phyloP scores from a whole-genome alignment of 1,284 basidiomycete genomes.

The Malassezia psittaci region DNA sequence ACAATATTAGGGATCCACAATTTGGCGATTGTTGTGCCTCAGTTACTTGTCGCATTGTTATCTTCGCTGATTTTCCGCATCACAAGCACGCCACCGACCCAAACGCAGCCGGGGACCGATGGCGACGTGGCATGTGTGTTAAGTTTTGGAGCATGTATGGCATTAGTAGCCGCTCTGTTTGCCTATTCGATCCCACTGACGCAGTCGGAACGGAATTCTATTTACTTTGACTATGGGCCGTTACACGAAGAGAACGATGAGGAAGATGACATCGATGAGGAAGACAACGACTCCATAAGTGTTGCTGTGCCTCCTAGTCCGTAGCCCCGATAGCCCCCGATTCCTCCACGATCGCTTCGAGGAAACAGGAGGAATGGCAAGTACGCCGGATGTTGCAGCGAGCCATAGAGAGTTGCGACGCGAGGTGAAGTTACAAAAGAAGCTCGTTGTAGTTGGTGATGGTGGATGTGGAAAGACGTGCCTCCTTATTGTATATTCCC shows the following conservation, averaged over 20 bases:
- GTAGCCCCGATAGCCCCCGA: not conserved
- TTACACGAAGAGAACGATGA: constrained; percentile 11
- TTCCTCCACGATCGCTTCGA: not conserved
- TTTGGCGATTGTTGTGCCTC: constrained; percentile 27
- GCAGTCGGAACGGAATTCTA: constrained; percentile 15
- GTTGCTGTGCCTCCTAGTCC: not conserved
- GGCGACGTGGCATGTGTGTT: constrained; percentile 69
- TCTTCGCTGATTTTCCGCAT: constrained; percentile 75
- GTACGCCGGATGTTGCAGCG: not conserved
- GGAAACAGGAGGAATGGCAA: constrained; percentile 1
- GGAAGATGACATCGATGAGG: constrained; percentile 1
- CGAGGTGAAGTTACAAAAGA: constrained; percentile 36
- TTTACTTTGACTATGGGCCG: not conserved
- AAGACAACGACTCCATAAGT: not conserved
- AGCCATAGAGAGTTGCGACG: not conserved
- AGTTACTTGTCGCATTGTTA: constrained; percentile 62
- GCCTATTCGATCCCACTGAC: constrained; percentile 36
- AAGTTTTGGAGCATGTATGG: constrained; percentile 68
- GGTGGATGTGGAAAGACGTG: constrained; percentile 76
- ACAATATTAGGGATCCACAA: constrained; percentile 82
- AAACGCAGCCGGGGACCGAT: constrained; percentile 40
- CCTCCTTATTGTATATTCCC: constrained; percentile 64
- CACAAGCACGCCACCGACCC: constrained; percentile 29
- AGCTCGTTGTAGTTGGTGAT: constrained; percentile 58
- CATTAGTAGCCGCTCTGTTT: constrained; percentile 32